Base-by-base conservation (phyloP, 176 grass and related monocot genomes). In the Pontederia crassipes region DNA sequence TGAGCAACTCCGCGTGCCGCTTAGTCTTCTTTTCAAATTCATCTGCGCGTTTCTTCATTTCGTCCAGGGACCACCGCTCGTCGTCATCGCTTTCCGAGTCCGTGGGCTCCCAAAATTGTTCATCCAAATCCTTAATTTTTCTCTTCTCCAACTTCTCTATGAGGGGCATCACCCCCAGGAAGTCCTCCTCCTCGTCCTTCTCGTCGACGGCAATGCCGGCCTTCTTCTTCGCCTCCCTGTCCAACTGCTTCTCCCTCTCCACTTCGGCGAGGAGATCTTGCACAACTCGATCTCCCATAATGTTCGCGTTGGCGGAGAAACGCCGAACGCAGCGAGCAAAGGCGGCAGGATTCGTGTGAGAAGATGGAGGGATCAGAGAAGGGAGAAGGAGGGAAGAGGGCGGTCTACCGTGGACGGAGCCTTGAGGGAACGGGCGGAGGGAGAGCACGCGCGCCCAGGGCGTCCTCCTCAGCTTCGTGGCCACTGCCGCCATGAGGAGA, bases 41-140 rank as follows among this genome's bases (percentile, higher is more conserved):
- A 45, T 91, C 87, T 20, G 67, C 58, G 55, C 73, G 87, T 26
- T 46, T 82, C 66, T 78, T 52, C 54, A 88, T 66, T 47, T 78
- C 80, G 52, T 75, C 70, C 3, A 62, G 51, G 27, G 66, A 71
- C 80, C 77, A 97, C 49, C 92, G 79, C 59, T 97, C 87, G 79
- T 91, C 92, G 17, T 97, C 83, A 17, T 91, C 92, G 61, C 73
- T 85, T 54, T 91, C 92, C 57, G 87, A 82, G 77, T 97, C 92
- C 4, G 81, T 83, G 53, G 84, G 83, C 72, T 85, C 84, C 92
- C 81, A 83, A 66, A 76, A 85, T 28, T 75, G 67, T 15, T 87
- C 79, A 11, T 69, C 61, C 0, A 17, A 4, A 8, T 87, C 74
- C 78, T 80, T 87, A 51, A 62, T 68, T 59, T 47, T 77, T 59